phyloP scores from a whole-genome alignment of 1,139 yeast species.

The Yamadazyma kanchanaburiensis region DNA sequence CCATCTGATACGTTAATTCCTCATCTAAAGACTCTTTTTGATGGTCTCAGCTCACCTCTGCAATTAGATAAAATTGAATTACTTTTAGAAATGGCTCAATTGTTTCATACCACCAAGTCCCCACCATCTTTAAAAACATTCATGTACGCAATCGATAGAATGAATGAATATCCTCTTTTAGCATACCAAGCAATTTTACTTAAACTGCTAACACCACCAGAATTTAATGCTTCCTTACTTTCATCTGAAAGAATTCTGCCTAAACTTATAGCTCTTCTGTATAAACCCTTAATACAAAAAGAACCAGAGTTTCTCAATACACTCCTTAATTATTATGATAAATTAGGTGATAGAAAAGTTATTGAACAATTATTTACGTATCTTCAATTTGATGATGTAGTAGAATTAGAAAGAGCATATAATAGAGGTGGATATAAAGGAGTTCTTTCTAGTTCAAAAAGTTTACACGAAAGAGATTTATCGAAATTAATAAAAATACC shows the following conservation, averaged over 20 bases:
- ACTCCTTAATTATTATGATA: slow-evolving; percentile 25
- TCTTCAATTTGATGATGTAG: slow-evolving; percentile 28
- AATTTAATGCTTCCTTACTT: slow-evolving; percentile 6
- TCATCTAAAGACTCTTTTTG: slow-evolving; percentile 1
- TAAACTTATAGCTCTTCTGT: slow-evolving; percentile 5
- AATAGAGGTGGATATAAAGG: slow-evolving; percentile 16
- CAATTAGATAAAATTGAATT: slow-evolving; percentile 2
- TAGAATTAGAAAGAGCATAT: slow-evolving; percentile 25
- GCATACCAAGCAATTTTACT: slow-evolving; percentile 9
- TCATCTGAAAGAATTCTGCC: slow-evolving; percentile 2
- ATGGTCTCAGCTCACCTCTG: not conserved
- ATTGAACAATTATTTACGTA: slow-evolving; percentile 26
- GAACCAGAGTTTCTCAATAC: slow-evolving; percentile 27
- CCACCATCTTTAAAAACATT: slow-evolving; percentile 10
- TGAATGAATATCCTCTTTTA: slow-evolving; percentile 3
- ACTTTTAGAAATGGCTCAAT: slow-evolving; percentile 2
- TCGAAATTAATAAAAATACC: slow-evolving; percentile 10
- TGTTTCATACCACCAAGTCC: slow-evolving; percentile 1
- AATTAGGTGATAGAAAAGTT: slow-evolving; percentile 10
- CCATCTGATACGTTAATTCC: slow-evolving; percentile 3
- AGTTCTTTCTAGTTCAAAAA: slow-evolving; percentile 30
- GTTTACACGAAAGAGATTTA: slow-evolving; percentile 13
- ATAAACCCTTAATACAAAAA: slow-evolving; percentile 9
- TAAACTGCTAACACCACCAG: slow-evolving; percentile 6
- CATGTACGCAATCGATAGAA: slow-evolving; percentile 5